A percentile compares a stretch with the other conserved stretches of the same genome.
Conservation (phyloP, 1,284 basidiomycete genomes). For the Ustanciosporium gigantosporum region DNA sequence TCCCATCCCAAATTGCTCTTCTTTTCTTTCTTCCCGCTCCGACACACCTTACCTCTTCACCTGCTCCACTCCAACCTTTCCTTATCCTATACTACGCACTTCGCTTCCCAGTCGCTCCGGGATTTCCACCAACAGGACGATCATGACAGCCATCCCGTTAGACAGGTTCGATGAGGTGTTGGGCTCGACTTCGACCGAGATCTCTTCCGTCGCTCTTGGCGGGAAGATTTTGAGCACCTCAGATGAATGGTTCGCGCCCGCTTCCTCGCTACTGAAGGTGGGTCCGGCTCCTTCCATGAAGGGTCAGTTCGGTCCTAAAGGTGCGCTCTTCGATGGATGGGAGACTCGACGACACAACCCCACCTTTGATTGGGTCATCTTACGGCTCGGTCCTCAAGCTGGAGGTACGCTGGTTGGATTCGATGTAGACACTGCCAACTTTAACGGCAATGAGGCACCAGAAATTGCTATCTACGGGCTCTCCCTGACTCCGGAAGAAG, state of each 20-base stretch:
- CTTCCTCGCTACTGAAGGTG: slow-evolving; percentile 75
- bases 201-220: slow-evolving; percentile 84
- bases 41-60: too few species aligned
- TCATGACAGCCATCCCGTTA: slow-evolving; percentile 35
- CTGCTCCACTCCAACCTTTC: too few species aligned
- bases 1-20: too few species aligned
- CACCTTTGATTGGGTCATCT: slow-evolving; percentile 86
- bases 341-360: slow-evolving; percentile 88
- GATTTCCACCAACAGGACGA: too few species aligned
- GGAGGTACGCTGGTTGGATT: slow-evolving; percentile 76
- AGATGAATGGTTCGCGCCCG: slow-evolving; percentile 94
- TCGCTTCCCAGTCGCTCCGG: too few species aligned
- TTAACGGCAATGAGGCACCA: slow-evolving; percentile 83
- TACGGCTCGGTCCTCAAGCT: slow-evolving; percentile 77
- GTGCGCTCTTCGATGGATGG: slow-evolving; percentile 93
- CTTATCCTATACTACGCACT: too few species aligned
- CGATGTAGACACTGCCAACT: slow-evolving; percentile 93
- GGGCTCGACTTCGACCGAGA: slow-evolving; percentile 66
- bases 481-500: slow-evolving; percentile 18
- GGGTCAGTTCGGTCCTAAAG: slow-evolving; percentile 93
- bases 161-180: slow-evolving; percentile 34
- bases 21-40: too few species aligned
- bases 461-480: slow-evolving; percentile 47
- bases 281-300: slow-evolving; percentile 66
- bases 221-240: slow-evolving; percentile 76